Percentiles rank a stretch among this genome's conserved stretches.
phyloP scores from a whole-genome alignment of 2,329 filamentous ascomycete species.

The Colletotrichum cereale region DNA sequence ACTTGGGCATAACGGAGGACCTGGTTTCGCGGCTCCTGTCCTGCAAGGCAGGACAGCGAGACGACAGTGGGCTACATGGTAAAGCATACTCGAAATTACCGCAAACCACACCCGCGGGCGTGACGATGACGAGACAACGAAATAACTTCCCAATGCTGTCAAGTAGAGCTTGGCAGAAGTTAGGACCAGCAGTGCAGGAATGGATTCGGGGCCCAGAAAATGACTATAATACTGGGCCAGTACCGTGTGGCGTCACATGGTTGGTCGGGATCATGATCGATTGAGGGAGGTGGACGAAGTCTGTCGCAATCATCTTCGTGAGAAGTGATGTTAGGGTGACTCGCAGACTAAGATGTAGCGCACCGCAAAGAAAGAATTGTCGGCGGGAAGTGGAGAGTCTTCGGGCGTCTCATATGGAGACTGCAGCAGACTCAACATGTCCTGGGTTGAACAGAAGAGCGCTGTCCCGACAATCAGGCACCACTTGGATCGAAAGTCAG shows the following conservation, averaged over 20 bases:
- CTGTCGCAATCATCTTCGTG: constrained; percentile 12
- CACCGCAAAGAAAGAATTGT: constrained; percentile 11
- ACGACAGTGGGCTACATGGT: background rate
- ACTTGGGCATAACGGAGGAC: background rate
- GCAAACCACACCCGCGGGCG: background rate
- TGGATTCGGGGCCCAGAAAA: background rate
- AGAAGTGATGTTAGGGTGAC: constrained; percentile 1
- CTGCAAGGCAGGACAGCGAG: background rate
- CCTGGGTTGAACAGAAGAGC: constrained; percentile 26
- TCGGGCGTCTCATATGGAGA: constrained; percentile 21
- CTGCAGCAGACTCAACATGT: constrained; percentile 5
- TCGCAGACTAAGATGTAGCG: constrained; percentile 7
- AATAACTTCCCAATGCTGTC: background rate
- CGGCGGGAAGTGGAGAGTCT: background rate
- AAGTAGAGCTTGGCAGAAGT: constrained; percentile 2
- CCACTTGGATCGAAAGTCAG: constrained; percentile 25
- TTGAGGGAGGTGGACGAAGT: background rate
- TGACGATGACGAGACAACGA: constrained; percentile 7
- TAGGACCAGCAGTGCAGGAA: constrained; percentile 4
- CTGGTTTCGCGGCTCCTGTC: background rate
- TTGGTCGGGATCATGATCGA: background rate
- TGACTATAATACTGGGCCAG: constrained; percentile 28
- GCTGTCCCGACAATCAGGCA: constrained; percentile 36
- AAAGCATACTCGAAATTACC: background rate
- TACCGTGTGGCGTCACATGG: constrained; percentile 5